Percentiles rank a stretch among this genome's conserved stretches.
Evolutionary conservation across 1,284 basidiomycete species (phyloP).

Genomic region (Apiotrichum gamsii): DNA sequence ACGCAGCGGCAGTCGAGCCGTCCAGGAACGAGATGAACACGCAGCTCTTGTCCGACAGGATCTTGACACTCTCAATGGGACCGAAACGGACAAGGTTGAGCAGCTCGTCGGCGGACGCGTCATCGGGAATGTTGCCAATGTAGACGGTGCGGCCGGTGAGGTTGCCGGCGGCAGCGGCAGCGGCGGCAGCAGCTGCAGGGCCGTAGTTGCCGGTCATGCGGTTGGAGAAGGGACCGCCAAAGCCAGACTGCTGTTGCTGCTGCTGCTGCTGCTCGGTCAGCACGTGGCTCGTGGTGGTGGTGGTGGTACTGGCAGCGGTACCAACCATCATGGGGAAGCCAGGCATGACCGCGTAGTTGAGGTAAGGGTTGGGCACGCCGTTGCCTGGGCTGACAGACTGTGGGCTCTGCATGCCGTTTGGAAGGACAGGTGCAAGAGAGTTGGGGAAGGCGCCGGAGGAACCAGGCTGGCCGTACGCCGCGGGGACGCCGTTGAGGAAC

Average conservation of each 20-base stretch:
- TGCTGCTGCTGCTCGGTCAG: no score
- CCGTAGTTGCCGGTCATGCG: slow-evolving; percentile 53
- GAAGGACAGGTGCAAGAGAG: background rate
- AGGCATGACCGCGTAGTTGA: slow-evolving; percentile 10
- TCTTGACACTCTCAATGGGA: slow-evolving; percentile 87
- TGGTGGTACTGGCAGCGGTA: no score
- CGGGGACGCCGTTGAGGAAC: slow-evolving; percentile 4
- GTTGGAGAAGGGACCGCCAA: slow-evolving; percentile 34
- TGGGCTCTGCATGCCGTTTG: background rate
- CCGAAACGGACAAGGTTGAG: slow-evolving; percentile 97
- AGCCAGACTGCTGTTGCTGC: slow-evolving; percentile 10
- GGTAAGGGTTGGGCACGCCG: background rate
- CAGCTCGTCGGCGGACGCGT: slow-evolving; percentile 93
- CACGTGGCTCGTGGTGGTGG: no score
- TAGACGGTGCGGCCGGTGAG: slow-evolving; percentile 85
- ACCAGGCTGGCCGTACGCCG: slow-evolving; percentile 11
- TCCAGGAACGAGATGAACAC: slow-evolving; percentile 98
- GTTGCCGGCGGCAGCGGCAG: slow-evolving; percentile 61
- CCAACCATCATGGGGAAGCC: slow-evolving; percentile 14
- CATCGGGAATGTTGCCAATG: slow-evolving; percentile 91
- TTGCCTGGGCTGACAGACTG: background rate
- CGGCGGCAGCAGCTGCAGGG: slow-evolving; percentile 64
- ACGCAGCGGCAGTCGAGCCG: slow-evolving; percentile 79
- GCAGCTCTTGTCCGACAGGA: slow-evolving; percentile 95
- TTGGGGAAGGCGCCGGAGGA: background rate